Evolutionary conservation across 805 yeast species (phyloP).

Genomic region (Maudiozyma saulgeensis): DNA sequence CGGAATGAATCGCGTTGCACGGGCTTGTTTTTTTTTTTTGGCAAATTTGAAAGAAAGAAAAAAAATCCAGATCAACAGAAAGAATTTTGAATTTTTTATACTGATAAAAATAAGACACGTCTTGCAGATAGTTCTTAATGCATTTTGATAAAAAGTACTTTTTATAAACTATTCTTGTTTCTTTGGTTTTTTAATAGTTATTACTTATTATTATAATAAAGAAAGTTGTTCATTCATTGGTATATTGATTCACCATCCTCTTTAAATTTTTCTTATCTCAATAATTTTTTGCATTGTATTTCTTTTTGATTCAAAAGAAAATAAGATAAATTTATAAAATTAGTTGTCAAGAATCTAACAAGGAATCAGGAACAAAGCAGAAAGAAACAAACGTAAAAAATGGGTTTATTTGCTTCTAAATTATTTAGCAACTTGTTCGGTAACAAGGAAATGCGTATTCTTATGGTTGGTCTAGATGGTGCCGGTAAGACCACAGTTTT

Average conservation of each 20-base stretch:
- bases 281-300: too few relatives aligned
- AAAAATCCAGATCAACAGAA: too few relatives aligned
- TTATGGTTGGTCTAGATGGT: conserved; percentile 97
- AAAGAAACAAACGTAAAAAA: conserved; percentile 27
- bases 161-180: too few relatives aligned
- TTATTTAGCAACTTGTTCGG: conserved; percentile 92
- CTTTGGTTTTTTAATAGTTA: too few relatives aligned
- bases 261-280: too few relatives aligned
- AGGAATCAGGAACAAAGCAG: not conserved
- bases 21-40: not conserved
- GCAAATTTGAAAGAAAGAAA: not conserved
- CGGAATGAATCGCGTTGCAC: not conserved
- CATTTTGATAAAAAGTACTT: too few relatives aligned
- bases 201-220: too few relatives aligned
- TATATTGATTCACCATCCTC: too few relatives aligned
- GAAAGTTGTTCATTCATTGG: too few relatives aligned
- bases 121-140: too few relatives aligned
- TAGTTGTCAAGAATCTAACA: not conserved
- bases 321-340: not conserved
- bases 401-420: conserved; percentile 95
- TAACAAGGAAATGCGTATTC: conserved; percentile 95
- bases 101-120: not conserved
- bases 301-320: too few relatives aligned
- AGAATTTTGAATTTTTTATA: not conserved
- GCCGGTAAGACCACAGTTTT: conserved; percentile 97